phyloP scores from a whole-genome alignment of 768 basidiomycete species.

The Gloeophyllum trabeum region DNA sequence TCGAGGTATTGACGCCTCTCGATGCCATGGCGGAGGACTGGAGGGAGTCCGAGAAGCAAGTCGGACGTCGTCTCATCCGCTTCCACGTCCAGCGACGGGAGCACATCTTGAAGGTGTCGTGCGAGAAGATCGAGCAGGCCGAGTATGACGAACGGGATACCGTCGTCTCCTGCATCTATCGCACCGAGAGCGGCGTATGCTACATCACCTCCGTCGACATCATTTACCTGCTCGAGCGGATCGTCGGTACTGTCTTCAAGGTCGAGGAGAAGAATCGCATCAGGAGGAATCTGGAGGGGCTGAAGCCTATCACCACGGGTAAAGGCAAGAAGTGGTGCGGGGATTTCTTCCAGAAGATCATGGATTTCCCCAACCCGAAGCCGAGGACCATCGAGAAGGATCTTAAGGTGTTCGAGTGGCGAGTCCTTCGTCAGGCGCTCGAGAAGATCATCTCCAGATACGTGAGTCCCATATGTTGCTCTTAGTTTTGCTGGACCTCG shows the following conservation, averaged over 20 bases:
- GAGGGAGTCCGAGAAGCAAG: slow-evolving; percentile 51
- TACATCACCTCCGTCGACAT: slow-evolving; percentile 95
- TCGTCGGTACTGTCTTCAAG: slow-evolving; percentile 65
- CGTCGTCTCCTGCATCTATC: slow-evolving; percentile 93
- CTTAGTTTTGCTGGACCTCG: background rate
- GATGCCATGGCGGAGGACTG: slow-evolving; percentile 44
- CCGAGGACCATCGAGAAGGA: slow-evolving; percentile 98
- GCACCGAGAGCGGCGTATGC: slow-evolving; percentile 63
- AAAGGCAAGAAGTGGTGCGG: slow-evolving; percentile 76
- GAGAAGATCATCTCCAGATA: slow-evolving; percentile 82
- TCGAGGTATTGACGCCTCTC: slow-evolving; percentile 50
- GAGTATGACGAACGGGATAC: slow-evolving; percentile 66
- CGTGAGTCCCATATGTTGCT: slow-evolving; percentile 35
- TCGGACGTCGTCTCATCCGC: slow-evolving; percentile 76
- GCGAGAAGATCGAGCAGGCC: slow-evolving; percentile 61
- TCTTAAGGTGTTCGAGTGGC: slow-evolving; percentile 80
- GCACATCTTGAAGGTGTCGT: slow-evolving; percentile 64
- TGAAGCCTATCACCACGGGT: slow-evolving; percentile 81
- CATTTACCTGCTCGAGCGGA: slow-evolving; percentile 82
- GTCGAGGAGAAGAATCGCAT: slow-evolving; percentile 98
- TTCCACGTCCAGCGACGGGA: slow-evolving; percentile 76
- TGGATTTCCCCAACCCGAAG: slow-evolving; percentile 91
- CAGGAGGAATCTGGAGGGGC: slow-evolving; percentile 86
- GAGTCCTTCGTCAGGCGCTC: slow-evolving; percentile 53
- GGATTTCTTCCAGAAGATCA: slow-evolving; percentile 90